Evolutionary conservation across 73 alveolate genomes (phyloP), one percentile per base, ranked within the genome.

Genomic region (Tetrahymena elliotti): DNA sequence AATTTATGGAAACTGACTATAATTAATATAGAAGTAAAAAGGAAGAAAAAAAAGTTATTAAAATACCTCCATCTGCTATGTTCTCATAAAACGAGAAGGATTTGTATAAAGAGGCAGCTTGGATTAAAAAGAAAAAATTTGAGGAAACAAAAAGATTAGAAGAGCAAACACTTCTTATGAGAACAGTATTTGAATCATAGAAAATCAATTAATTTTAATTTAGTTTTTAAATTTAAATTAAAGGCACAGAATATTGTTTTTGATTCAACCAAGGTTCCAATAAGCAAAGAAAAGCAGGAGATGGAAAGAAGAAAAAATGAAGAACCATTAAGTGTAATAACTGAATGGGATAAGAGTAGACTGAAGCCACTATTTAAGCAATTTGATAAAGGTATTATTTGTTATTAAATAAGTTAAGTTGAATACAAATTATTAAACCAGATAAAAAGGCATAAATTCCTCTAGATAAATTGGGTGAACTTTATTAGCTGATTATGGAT

Each of bases 341-440:
- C 98, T 88, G 99, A 99, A 94, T 98, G 99, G 99, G 99, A 98
- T 96, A 98, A 98, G 93, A 98, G 98, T 94, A 97, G 96, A 94
- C 97, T 98, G 82, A 98, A 98, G 94, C 95, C 97, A 93, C 88
- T 98, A 16, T 98, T 97, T 96, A 97, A 97, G 94, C 96, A 97
- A 83, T 98, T 97, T 98, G 99, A 98, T 96, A 96, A 96, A 40
- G 88, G 88, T 68, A 68, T 3, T 0, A 18, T 82, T 93, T n/a
- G n/a, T n/a, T n/a, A 6, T 83, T 92, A 93, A 93, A 96, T 4
- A 95, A 95, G n/a, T 94, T 38, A 27, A 83, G n/a, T 2, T 68
- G 20, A 0, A 2, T 7, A 4, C 1, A 68, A 3, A 18, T 68
- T 68, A 24, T 68, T 11, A 27, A 68, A 2, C 20, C n/a, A 68